Base-by-base conservation (phyloP, 2,329 filamentous ascomycete species). In the Alternaria panax region DNA sequence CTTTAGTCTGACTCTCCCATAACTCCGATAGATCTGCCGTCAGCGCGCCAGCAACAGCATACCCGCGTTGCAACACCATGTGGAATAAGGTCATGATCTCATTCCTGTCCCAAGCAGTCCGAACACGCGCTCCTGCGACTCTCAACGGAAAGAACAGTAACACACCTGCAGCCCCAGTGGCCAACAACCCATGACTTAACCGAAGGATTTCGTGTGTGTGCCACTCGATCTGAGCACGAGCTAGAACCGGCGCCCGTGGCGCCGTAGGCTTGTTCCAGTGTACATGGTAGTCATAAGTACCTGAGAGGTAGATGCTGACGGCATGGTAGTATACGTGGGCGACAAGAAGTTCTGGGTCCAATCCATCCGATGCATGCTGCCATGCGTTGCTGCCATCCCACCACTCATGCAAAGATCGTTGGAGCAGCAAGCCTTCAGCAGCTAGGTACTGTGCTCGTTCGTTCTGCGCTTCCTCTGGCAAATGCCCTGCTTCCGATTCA, bases 251-350 rank as follows among this genome's bases (percentile, higher is more conserved):
- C 25, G 65, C 64, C 27, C 22, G 43, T n/a, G 54, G 24, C 2
- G 30, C 34, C 18, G 11, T 22, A 8, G 43, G 56, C 28, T 22
- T 32, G n/a, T 48, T 67, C 64, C 71, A 73, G 14, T 61, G 56
- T 2, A 38, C 28, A 24, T 71, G 66, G 34, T 74, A 74, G 22
- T 72, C 71, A 28, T 66, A 74, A 2, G 67, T 68, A 1, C 71
- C 71, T 3, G 70, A 72, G 6, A 72, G 68, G 11, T 71, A 74
- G 46, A 73, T 72, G n/a, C 59, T 72, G 11, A 67, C 62, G 0
- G 71, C 68, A 50, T 72, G 54, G 24, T 73, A 73, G 47, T 73
- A 73, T 11, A 58, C 34, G 14, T 59, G 55, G 0, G 43, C 65
- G 6, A 70, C 42, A 7, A 63, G 40, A n/a, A 62, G 42, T n/a